Evolutionary conservation across 805 yeast species (phyloP), one percentile per base, ranked within the genome.

Genomic region (Wickerhamiella parazyma): DNA sequence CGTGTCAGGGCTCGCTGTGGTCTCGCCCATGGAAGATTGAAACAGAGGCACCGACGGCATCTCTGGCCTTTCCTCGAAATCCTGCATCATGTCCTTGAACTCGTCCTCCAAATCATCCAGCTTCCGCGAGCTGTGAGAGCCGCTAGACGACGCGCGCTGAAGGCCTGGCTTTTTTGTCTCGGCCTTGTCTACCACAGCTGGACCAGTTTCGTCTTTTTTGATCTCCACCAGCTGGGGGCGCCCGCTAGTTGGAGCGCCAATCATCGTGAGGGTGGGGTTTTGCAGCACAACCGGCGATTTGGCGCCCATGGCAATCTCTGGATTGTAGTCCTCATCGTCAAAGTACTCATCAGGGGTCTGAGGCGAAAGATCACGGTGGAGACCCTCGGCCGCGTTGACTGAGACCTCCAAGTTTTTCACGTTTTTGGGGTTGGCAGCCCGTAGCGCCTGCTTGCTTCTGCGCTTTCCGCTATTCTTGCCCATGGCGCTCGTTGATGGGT

Each of bases 201-300:
- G n/a, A n/a, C 6, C 18, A 11, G 35, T 6, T 7, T 18, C 21
- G 9, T 33, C 36, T n/a, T 25, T 33, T 6, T 21, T 17, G 16
- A 40, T 33, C 26, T 33, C 38, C 24, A 40, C 43, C 25, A 40
- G 38, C 31, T 28, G 33, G 14, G 43, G 43, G 33, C 43, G 43
- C 36, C 14, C 36, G 29, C 18, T 18, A 12, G 25, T 17, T 12
- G 37, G 28, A 5, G 22, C 17, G 22, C 43, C 43, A 11, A 40
- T 17, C 24, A 40, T 12, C 18, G 25, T 22, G 25, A 40, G 33
- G n/a, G 26, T 24, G 5, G 43, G 38, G 10, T 35, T 20, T 19
- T 40, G 43, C 19, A 40, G 11, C 22, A 40, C 26, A 12, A 40
- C 35, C 11, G 43, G 43, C 3, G 43, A 40, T 12, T 38, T 38